Evolutionary conservation across 176 grass and related monocot genomes (phyloP).

Genomic region (Echinochloa phyllopogon): DNA sequence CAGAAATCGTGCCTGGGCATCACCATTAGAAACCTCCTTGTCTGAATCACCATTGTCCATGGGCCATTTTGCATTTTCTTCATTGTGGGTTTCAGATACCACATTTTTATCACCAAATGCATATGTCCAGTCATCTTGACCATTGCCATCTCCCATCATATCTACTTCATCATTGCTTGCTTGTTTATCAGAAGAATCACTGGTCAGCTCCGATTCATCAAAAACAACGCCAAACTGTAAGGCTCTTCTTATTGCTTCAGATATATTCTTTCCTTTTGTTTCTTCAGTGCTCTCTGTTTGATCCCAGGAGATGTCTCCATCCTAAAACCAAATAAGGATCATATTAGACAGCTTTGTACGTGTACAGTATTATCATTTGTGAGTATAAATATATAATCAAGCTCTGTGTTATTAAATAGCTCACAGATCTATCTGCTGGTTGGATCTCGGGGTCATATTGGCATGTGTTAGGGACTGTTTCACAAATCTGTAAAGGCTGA

Average conservation of each 20-base stretch:
- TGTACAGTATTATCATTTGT: not conserved
- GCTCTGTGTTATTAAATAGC: not conserved
- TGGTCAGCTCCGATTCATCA: not conserved
- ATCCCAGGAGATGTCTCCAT: not conserved
- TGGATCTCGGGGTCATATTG: not conserved
- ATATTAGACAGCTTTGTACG: not conserved
- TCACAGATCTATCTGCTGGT: not conserved
- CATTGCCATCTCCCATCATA: not conserved
- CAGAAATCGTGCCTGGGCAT: not conserved
- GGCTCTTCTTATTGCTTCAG: conserved; percentile 32
- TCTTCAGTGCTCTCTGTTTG: not conserved
- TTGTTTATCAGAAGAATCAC: not conserved
- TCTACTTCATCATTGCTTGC: not conserved
- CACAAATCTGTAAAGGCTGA: not conserved
- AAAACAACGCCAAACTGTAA: conserved; percentile 7
- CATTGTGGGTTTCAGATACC: not conserved
- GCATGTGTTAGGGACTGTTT: not conserved
- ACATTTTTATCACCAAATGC: not conserved
- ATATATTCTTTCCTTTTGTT: not conserved
- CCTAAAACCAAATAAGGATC: not conserved
- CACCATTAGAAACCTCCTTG: not conserved
- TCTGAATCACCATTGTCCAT: not conserved
- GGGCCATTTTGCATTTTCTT: not conserved
- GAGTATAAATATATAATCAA: not conserved
- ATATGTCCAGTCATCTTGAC: not conserved